These are phyloP conservation scores for Microascus cirrosus DNA, from an alignment of 2,329 filamentous ascomycete species.

Conservation along the genomic window DNA sequence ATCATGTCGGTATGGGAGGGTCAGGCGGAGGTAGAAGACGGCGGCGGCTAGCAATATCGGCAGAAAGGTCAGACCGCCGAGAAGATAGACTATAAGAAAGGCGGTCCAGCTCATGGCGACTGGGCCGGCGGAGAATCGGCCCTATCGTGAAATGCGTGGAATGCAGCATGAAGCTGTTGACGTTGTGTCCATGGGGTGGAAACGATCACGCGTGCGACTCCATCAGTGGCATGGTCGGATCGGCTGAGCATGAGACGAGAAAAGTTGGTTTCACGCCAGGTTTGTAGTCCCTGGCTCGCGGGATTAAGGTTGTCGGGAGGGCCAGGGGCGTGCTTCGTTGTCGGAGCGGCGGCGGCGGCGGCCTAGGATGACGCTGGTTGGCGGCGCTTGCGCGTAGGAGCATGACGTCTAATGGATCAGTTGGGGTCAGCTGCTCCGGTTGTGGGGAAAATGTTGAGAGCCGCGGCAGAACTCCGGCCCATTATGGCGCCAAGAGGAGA, in stretches of 20 bases:
- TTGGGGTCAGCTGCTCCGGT: too few relatives aligned
- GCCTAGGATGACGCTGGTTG: not conserved
- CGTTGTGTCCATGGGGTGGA: not conserved
- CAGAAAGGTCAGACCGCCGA: constrained; percentile 81
- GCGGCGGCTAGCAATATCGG: constrained; percentile 55
- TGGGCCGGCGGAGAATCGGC: constrained; percentile 5
- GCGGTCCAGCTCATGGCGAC: constrained; percentile 37
- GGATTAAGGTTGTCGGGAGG: not conserved
- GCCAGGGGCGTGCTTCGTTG: not conserved
- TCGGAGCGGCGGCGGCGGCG: not conserved
- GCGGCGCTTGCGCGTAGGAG: not conserved
- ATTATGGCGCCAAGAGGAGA: too few relatives aligned
- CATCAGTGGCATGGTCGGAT: not conserved
- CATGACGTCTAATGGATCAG: too few relatives aligned
- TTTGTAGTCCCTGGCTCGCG: not conserved
- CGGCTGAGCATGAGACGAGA: not conserved
- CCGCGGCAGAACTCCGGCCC: too few relatives aligned
- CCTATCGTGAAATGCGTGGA: not conserved
- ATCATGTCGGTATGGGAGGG: constrained; percentile 43
- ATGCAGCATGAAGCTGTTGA: not conserved
- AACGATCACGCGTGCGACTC: not conserved
- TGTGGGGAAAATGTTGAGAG: too few relatives aligned
- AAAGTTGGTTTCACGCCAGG: not conserved
- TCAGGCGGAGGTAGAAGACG: constrained; percentile 57
- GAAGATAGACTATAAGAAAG: constrained; percentile 66